These are phyloP conservation scores for Carallia pectinifolia DNA, from an alignment of 345 rosid species.

Conservation along the genomic window DNA sequence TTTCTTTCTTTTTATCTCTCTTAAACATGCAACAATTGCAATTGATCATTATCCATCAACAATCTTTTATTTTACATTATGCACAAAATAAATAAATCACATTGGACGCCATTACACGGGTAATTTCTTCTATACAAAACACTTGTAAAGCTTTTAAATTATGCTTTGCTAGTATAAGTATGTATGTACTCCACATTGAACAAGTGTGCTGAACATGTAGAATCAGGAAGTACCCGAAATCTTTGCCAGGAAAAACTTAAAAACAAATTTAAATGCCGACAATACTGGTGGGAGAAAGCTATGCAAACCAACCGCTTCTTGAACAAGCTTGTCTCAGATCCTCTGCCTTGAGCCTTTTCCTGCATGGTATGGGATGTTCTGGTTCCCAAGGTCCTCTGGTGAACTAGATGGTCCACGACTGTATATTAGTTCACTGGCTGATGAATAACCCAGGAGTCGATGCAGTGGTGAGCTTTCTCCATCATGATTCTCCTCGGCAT, in stretches of 20 bases:
- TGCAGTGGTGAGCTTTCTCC: conserved; percentile 68
- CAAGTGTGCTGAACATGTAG: no score
- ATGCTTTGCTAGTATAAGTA: no score
- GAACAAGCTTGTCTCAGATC: background rate
- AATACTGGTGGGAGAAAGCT: background rate
- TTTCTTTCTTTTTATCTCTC: background rate
- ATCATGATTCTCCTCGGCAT: conserved; percentile 39
- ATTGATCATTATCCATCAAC: background rate
- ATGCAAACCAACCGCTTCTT: background rate
- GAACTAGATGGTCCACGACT: conserved; percentile 28
- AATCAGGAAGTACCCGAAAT: no score
- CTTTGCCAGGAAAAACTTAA: background rate
- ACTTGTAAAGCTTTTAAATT: no score
- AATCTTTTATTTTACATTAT: no score
- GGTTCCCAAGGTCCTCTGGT: background rate
- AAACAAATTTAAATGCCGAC: background rate
- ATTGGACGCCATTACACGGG: no score
- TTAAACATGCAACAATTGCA: background rate
- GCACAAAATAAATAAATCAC: no score
- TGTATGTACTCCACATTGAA: no score
- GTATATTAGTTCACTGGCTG: conserved; percentile 54
- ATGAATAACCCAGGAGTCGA: conserved; percentile 80
- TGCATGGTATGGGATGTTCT: background rate
- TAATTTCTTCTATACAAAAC: no score
- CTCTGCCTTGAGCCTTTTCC: background rate